Conservation (phyloP, 176 grass and related monocot species). For the Oropetium thomaeum region DNA sequence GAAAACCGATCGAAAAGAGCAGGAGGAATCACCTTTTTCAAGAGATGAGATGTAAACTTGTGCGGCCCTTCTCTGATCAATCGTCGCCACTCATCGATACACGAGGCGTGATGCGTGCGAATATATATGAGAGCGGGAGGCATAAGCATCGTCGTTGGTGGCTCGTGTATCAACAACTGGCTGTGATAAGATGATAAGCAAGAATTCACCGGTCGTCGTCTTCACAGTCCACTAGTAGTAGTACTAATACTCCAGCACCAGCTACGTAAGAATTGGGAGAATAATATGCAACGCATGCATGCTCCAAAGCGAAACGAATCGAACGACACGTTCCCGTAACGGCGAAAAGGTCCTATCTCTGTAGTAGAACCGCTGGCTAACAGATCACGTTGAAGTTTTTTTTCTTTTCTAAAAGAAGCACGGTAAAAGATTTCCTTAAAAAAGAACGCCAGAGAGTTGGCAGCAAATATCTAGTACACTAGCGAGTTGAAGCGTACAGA, state of each 20-base stretch:
- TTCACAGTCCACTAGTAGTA: neutral
- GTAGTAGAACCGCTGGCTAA: too few species aligned
- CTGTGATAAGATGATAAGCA: neutral
- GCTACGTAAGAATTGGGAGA: too few species aligned
- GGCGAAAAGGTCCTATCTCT: too few species aligned
- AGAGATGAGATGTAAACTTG: neutral
- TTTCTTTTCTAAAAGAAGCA: neutral
- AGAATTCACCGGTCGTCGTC: neutral
- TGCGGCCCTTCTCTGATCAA: neutral
- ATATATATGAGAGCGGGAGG: neutral
- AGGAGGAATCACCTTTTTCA: neutral
- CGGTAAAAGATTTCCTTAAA: neutral
- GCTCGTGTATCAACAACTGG: neutral
- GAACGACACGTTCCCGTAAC: neutral
- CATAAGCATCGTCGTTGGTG: neutral
- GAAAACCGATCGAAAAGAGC: neutral
- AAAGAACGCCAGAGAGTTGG: too few species aligned
- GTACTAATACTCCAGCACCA: too few species aligned
- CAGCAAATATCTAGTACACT: neutral
- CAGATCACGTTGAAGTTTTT: too few species aligned
- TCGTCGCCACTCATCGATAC: neutral
- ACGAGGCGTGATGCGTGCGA: neutral
- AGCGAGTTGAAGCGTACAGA: neutral
- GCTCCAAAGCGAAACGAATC: neutral
- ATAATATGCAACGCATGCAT: too few species aligned